These are phyloP conservation scores for Hemileia vastatrix DNA, from an alignment of 1,284 basidiomycete species.

Conservation along the genomic window DNA sequence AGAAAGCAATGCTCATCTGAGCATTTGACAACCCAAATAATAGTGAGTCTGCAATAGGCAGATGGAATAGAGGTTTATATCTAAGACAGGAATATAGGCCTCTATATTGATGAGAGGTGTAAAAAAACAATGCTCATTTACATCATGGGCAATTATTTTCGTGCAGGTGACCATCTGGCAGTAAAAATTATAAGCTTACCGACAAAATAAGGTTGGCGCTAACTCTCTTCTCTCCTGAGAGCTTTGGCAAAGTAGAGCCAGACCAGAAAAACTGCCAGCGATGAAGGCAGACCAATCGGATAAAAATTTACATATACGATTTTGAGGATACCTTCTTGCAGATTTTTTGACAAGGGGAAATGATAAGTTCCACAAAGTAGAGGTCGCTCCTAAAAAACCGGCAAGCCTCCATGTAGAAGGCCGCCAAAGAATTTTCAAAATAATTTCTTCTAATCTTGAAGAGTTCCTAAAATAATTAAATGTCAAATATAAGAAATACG, in stretches of 20 bases:
- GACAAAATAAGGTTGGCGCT: slow-evolving; percentile 20
- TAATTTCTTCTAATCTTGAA: not conserved
- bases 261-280: slow-evolving; percentile 14
- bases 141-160: not conserved
- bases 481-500: not conserved
- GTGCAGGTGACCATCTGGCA: not conserved
- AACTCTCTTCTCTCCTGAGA: slow-evolving; percentile 12
- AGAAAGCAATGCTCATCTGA: slow-evolving; percentile 7
- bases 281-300: slow-evolving; percentile 18
- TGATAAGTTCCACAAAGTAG: slow-evolving; percentile 13
- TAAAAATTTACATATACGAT: too few species aligned
- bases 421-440: slow-evolving; percentile 2
- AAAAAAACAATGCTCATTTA: not conserved
- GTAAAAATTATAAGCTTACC: not conserved
- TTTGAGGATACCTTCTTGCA: not conserved
- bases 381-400: slow-evolving; percentile 11
- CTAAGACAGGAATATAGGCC: slow-evolving; percentile 13
- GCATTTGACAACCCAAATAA: slow-evolving; percentile 14
- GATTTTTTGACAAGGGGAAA: slow-evolving; percentile 13
- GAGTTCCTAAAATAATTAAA: not conserved
- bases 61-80: slow-evolving; percentile 7
- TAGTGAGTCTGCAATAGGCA: slow-evolving; percentile 12
- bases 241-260: slow-evolving; percentile 17
- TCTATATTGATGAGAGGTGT: slow-evolving; percentile 4
- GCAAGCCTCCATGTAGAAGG: slow-evolving; percentile 10